Evolutionary conservation across 2,329 filamentous ascomycete species (phyloP), one percentile per base, ranked within the genome.

Genomic region (Ascochyta koolunga): DNA sequence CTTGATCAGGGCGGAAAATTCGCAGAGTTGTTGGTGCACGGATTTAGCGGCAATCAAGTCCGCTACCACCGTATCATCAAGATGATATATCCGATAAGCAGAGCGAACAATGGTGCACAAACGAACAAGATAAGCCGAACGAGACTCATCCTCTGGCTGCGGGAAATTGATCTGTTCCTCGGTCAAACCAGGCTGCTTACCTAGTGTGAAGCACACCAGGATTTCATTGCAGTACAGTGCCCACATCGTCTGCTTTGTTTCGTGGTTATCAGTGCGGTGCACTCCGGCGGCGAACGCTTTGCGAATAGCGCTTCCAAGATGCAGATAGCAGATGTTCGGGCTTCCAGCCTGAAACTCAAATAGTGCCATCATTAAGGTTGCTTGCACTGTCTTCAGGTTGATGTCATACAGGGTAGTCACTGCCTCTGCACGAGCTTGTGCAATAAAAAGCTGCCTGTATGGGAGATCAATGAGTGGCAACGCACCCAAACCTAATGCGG

Each of bases 221-320:
- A 32, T 56, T 11, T 56, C 53, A 6, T 50, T 27, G 18, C 53
- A 56, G 15, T 50, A 50, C 32, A 56, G 33, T 0, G 47, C 19
- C 47, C 42, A 50, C 53, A 56, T 56, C 16, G 47, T 56, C 7
- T 51, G 42, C 9, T 39, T 37, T 3, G 42, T 16, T 10, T 47
- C 38, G 1, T 15, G 5, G 9, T 32, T 50, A 7, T 46, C 18
- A 2, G 33, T 36, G 9, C 53, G 46, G 16, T 56, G 53, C 4
- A 51, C 42, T 29, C 53, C 53, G 9, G 53, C 53, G 11, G 53
- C 53, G 24, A 50, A 56, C 4, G 53, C 53, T 41, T 56, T 56
- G 11, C 53, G 47, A 15, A 56, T 51, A 3, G 53, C 47, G 15
- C 46, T 39, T n/a, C 53, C 53, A 21, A 56, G 43, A 8, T 56